Percentiles rank a stretch among this genome's conserved stretches.
Evolutionary conservation across 495 filamentous ascomycete genomes (phyloP).

Genomic region (Podospora pseudoanserina): DNA sequence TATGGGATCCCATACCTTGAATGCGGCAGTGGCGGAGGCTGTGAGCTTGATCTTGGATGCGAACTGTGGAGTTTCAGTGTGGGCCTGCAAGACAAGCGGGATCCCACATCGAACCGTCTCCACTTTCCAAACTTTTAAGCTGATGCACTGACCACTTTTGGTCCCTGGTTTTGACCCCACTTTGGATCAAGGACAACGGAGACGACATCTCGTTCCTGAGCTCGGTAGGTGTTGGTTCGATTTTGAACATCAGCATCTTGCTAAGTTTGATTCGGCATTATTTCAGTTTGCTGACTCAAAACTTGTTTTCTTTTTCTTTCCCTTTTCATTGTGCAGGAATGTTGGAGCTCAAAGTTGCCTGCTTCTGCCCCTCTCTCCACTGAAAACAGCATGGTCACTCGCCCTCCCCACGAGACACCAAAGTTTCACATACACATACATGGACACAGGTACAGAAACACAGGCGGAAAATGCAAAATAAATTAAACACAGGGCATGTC

Average conservation of each 20-base stretch:
- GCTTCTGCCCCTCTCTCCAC: background rate
- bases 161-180: conserved; percentile 2
- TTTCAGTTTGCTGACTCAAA: background rate
- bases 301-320: too few relatives aligned
- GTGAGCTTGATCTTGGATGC: background rate
- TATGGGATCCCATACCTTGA: background rate
- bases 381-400: background rate
- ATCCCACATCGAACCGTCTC: background rate
- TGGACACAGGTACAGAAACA: background rate
- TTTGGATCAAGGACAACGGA: background rate
- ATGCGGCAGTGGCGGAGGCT: background rate
- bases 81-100: background rate
- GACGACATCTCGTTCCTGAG: background rate
- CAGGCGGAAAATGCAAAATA: background rate
- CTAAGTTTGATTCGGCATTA: background rate
- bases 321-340: too few relatives aligned
- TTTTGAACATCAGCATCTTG: background rate
- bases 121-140: background rate
- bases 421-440: background rate
- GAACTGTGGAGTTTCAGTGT: background rate
- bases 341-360: background rate
- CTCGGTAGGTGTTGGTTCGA: background rate
- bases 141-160: conserved; percentile 15
- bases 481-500: background rate
- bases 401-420: too few relatives aligned